Conservation (phyloP, 148 eudicot genomes). For the Rhododendron kiyosumense region DNA sequence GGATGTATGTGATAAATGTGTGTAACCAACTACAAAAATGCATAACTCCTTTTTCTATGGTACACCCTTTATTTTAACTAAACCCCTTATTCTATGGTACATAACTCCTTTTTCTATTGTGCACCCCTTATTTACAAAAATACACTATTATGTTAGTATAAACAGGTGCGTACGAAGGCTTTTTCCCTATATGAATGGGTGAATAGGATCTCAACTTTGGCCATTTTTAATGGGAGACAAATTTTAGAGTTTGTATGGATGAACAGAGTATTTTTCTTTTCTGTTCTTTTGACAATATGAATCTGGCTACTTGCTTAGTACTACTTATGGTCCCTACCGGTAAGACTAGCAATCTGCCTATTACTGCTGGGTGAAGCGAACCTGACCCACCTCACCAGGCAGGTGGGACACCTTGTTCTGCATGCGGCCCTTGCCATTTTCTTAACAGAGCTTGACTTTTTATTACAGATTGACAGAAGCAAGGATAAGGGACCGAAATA, state of each 20-base stretch:
- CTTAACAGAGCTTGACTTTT: background rate
- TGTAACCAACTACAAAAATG: background rate
- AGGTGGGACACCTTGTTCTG: background rate
- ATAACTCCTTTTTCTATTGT: background rate
- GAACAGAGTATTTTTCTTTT: background rate
- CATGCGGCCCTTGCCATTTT: background rate
- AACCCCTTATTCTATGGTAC: background rate
- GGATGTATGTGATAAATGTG: background rate
- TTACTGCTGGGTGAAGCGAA: background rate
- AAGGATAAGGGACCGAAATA: constrained; percentile 74
- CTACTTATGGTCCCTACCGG: background rate
- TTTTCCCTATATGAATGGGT: background rate
- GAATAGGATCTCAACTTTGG: background rate
- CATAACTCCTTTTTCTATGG: background rate
- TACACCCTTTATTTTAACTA: background rate
- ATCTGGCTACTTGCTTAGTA: background rate
- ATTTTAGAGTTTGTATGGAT: background rate
- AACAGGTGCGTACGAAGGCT: background rate
- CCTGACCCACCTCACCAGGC: background rate
- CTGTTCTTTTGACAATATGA: background rate
- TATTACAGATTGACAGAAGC: constrained; percentile 81
- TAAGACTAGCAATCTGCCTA: background rate
- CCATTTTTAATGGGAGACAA: background rate
- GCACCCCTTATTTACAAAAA: background rate
- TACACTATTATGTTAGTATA: background rate